Evolutionary conservation across 495 filamentous ascomycete species (phyloP).

Genomic region (Aspergillus avenaceus): DNA sequence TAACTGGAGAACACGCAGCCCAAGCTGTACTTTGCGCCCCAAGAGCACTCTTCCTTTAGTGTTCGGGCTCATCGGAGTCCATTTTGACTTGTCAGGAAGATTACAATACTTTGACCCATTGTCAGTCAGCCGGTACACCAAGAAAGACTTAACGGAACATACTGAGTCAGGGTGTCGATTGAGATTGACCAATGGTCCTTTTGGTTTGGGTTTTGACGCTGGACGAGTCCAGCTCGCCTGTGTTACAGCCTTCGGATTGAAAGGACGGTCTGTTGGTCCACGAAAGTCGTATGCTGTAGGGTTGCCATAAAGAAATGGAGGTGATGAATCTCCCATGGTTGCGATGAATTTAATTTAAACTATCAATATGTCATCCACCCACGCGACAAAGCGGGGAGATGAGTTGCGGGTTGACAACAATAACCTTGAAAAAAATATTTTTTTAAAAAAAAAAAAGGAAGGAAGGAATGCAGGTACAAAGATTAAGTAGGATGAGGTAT

Average conservation of each 20-base stretch:
- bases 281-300: constrained; percentile 44
- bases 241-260: constrained; percentile 81
- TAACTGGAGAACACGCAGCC: constrained; percentile 59
- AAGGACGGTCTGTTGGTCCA: constrained; percentile 52
- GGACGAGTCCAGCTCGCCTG: constrained; percentile 62
- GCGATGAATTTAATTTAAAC: constrained; percentile 21
- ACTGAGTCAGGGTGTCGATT: constrained; percentile 78
- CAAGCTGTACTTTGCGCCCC: constrained; percentile 60
- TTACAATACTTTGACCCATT: constrained; percentile 32
- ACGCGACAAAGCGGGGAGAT: constrained; percentile 24
- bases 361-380: constrained; percentile 27
- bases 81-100: constrained; percentile 47
- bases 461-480: no score
- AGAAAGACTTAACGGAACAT: constrained; percentile 25
- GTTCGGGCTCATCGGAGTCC: constrained; percentile 62
- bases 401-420: constrained; percentile 24
- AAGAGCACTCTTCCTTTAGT: constrained; percentile 67
- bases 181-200: constrained; percentile 72
- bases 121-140: constrained; percentile 6
- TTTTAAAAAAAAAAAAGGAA: no score
- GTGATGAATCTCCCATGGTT: constrained; percentile 55
- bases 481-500: no score
- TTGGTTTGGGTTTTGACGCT: constrained; percentile 54
- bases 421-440: constrained; percentile 10
- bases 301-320: constrained; percentile 74